These are phyloP conservation scores for Capronia coronata DNA, from an alignment of 2,329 filamentous ascomycete species.

Conservation along the genomic window DNA sequence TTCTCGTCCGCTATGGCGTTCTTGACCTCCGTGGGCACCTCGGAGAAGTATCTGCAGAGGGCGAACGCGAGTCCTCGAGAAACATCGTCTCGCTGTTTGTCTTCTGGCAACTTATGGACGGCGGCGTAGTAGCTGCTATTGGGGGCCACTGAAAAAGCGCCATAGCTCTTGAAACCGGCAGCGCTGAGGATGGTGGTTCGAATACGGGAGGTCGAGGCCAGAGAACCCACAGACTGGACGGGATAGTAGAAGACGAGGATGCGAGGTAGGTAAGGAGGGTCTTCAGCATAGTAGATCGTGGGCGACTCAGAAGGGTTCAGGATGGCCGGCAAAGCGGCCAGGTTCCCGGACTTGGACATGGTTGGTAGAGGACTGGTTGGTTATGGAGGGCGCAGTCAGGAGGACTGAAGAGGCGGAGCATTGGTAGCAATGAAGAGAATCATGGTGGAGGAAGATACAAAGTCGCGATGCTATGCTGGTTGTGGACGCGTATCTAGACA, in stretches of 20 bases:
- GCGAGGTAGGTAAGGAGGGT: slow-evolving; percentile 70
- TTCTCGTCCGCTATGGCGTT: slow-evolving; percentile 52
- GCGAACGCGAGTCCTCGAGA: slow-evolving; percentile 87
- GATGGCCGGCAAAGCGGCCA: slow-evolving; percentile 27
- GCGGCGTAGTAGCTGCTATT: slow-evolving; percentile 86
- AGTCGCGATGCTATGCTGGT: neutral
- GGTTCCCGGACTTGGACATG: slow-evolving; percentile 29
- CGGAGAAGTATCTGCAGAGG: slow-evolving; percentile 86
- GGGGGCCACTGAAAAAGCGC: slow-evolving; percentile 85
- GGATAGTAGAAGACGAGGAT: slow-evolving; percentile 88
- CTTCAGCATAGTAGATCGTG: slow-evolving; percentile 80
- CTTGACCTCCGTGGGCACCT: slow-evolving; percentile 73
- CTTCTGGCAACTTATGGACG: slow-evolving; percentile 81
- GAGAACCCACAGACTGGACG: slow-evolving; percentile 81
- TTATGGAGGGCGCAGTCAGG: neutral
- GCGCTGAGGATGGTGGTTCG: slow-evolving; percentile 88
- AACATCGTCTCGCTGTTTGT: slow-evolving; percentile 91
- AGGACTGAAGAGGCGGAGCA: neutral
- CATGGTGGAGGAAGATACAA: slow-evolving; percentile 1
- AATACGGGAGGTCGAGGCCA: slow-evolving; percentile 82
- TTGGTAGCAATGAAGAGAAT: neutral
- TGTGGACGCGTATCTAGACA: neutral
- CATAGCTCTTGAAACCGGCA: slow-evolving; percentile 82
- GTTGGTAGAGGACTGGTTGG: neutral
- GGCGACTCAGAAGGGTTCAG: slow-evolving; percentile 21